phyloP scores from a whole-genome alignment of 495 filamentous ascomycete species.

The Mytilinidion resinicola region DNA sequence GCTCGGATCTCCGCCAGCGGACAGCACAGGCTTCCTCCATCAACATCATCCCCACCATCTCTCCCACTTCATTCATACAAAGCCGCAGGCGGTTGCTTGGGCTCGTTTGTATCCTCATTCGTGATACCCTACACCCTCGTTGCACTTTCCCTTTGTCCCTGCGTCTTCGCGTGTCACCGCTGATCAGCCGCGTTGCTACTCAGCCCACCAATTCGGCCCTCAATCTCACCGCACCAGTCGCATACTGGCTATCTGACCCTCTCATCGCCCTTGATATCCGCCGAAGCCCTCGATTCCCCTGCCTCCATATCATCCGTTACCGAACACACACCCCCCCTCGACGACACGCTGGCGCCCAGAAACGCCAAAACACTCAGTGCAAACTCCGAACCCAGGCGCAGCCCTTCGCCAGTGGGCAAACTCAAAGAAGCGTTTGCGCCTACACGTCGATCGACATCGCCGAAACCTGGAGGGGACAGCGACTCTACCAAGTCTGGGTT shows the following conservation, averaged over 20 bases:
- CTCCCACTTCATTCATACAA: neutral
- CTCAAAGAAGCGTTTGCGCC: slow-evolving; percentile 35
- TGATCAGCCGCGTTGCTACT: slow-evolving; percentile 18
- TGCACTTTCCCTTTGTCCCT: slow-evolving; percentile 16
- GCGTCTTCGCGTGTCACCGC: slow-evolving; percentile 18
- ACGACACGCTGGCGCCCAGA: slow-evolving; percentile 14
- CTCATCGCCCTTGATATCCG: slow-evolving; percentile 65
- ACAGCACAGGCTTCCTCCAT: slow-evolving; percentile 4
- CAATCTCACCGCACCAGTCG: slow-evolving; percentile 63
- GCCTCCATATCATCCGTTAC: slow-evolving; percentile 28
- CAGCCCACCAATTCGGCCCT: slow-evolving; percentile 49
- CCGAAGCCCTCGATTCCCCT: slow-evolving; percentile 47
- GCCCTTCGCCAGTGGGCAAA: slow-evolving; percentile 30
- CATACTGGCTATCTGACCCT: slow-evolving; percentile 75
- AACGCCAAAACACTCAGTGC: slow-evolving; percentile 23
- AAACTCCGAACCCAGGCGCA: slow-evolving; percentile 15
- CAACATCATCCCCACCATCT: slow-evolving; percentile 6
- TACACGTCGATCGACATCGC: slow-evolving; percentile 18
- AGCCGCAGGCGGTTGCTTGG: neutral
- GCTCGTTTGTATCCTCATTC: neutral
- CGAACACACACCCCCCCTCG: slow-evolving; percentile 21
- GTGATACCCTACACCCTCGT: slow-evolving; percentile 7
- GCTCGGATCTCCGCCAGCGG: too few relatives aligned
- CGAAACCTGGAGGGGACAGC: slow-evolving; percentile 15
- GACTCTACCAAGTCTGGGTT: slow-evolving; percentile 17